A percentile compares a stretch with the other conserved stretches of the same genome.
phyloP scores from a whole-genome alignment of 805 yeast species.

The Priceomyces fermenticarens region DNA sequence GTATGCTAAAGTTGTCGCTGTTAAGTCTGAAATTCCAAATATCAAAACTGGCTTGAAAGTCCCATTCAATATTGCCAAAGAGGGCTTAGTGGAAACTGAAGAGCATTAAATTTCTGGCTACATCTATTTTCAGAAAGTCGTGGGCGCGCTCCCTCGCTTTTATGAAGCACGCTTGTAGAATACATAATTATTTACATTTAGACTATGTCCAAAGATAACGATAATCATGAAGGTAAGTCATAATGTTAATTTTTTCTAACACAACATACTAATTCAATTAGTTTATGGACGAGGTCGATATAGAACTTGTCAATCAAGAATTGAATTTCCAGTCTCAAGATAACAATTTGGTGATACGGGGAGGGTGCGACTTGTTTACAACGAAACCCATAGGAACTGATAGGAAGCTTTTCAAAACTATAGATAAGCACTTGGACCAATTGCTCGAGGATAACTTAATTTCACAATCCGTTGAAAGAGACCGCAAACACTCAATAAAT shows the following conservation, averaged over 20 bases:
- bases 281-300: conserved; percentile 91
- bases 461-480: conserved; percentile 36
- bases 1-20: conserved; percentile 18
- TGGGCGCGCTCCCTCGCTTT: no score
- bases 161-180: no score
- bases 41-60: conserved; percentile 9
- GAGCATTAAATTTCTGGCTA: background rate
- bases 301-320: conserved; percentile 87
- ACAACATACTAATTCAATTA: conserved; percentile 20
- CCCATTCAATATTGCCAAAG: conserved; percentile 14
- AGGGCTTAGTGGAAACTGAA: conserved; percentile 11
- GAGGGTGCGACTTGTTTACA: conserved; percentile 90
- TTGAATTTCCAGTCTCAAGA: conserved; percentile 58
- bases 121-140: no score
- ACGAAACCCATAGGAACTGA: conserved; percentile 93
- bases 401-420: conserved; percentile 79
- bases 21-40: conserved; percentile 7
- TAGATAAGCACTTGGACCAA: conserved; percentile 75
- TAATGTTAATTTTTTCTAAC: background rate
- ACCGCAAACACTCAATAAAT: conserved; percentile 33
- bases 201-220: no score
- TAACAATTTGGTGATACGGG: conserved; percentile 54
- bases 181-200: no score
- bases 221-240: conserved; percentile 8
- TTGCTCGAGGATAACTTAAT: conserved; percentile 44